Conservation (phyloP, 345 rosid genomes). For the Bretschneidera sinensis region DNA sequence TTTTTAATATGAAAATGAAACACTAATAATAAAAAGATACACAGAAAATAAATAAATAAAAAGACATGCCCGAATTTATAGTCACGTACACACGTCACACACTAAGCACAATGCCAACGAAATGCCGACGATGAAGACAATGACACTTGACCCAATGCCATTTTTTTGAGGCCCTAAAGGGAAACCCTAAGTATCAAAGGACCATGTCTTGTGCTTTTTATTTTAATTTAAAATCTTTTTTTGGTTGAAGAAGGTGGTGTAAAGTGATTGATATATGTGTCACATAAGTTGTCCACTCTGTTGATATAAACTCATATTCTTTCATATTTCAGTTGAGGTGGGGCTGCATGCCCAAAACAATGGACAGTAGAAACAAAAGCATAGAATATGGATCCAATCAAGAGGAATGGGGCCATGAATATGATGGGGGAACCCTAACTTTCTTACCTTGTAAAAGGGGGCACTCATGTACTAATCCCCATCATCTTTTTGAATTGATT, state of each 20-base stretch:
- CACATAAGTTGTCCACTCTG: conserved; percentile 47
- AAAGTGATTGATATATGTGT: conserved; percentile 35
- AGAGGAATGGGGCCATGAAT: conserved; percentile 39
- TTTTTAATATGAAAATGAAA: background rate
- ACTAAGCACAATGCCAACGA: conserved; percentile 26
- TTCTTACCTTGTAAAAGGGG: conserved; percentile 43
- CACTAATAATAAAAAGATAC: background rate
- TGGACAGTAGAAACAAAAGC: conserved; percentile 15
- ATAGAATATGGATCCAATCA: conserved; percentile 34
- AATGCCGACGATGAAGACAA: conserved; percentile 22
- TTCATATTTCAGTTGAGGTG: conserved; percentile 32
- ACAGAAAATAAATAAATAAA: background rate
- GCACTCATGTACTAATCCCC: too few relatives aligned
- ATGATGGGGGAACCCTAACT: conserved; percentile 43
- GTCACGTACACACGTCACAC: conserved; percentile 38
- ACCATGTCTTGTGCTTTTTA: conserved; percentile 28
- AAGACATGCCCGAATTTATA: conserved; percentile 19
- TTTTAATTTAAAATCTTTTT: conserved; percentile 15
- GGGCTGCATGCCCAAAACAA: conserved; percentile 20
- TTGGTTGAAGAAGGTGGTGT: conserved; percentile 23
- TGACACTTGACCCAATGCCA: conserved; percentile 47
- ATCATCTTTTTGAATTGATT: conserved; percentile 37
- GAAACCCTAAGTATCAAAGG: conserved; percentile 16
- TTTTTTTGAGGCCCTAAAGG: conserved; percentile 7
- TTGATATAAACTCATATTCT: conserved; percentile 17